Conservation (phyloP, 305 asterid species). For the Euphrasia arctica region DNA sequence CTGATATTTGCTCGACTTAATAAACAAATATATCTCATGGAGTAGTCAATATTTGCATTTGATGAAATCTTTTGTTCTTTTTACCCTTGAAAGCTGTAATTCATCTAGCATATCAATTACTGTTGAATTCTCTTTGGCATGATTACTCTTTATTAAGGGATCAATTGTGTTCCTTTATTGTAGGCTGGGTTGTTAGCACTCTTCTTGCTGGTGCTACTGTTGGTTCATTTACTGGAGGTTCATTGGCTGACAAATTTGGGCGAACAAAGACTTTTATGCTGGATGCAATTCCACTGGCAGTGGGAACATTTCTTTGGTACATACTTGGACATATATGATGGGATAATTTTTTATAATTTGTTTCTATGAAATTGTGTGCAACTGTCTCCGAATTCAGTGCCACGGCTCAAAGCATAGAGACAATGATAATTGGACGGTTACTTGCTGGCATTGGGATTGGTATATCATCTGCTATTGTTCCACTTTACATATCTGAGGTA, state of each 20-base stretch:
- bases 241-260: constrained; percentile 92
- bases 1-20: background rate
- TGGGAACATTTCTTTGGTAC: constrained; percentile 93
- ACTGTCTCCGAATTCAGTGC: constrained; percentile 45
- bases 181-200: constrained; percentile 96
- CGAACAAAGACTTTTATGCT: constrained; percentile 81
- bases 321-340: constrained; percentile 26
- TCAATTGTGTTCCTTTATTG: constrained; percentile 17
- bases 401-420: constrained; percentile 71
- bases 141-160: constrained; percentile 13
- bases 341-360: constrained; percentile 15
- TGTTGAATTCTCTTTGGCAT: constrained; percentile 6
- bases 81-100: constrained; percentile 1
- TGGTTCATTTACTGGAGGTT: constrained; percentile 96
- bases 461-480: constrained; percentile 92
- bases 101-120: background rate
- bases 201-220: constrained; percentile 96
- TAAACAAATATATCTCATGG: background rate
- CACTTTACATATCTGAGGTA: constrained; percentile 99
- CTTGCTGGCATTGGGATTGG: constrained; percentile 94
- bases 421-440: constrained; percentile 89
- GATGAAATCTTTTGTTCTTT: background rate
- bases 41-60: background rate
- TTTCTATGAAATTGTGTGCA: constrained; percentile 4
- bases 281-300: constrained; percentile 87